A percentile compares a stretch with the other conserved stretches of the same genome.
phyloP scores from a whole-genome alignment of 768 basidiomycete genomes.

The Termitomyces eurrhizus region DNA sequence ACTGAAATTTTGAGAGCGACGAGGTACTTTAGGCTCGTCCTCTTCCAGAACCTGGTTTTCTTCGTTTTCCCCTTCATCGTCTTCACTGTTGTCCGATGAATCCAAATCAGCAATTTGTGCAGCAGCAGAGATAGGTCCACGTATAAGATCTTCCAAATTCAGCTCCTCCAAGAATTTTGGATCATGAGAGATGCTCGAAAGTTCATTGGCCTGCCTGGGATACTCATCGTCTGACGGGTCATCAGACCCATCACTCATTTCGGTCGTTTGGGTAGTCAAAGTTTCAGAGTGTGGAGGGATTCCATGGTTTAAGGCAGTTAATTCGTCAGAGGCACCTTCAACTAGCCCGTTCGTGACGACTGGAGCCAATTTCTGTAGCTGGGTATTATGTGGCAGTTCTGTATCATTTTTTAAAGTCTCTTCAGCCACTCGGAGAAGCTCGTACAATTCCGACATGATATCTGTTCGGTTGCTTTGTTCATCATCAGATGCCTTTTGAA shows the following conservation, averaged over 20 bases:
- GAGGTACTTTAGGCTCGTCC: slow-evolving; percentile 23
- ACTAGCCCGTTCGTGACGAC: not conserved
- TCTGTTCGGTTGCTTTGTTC: slow-evolving; percentile 20
- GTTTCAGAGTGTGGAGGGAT: not conserved
- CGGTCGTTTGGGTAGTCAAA: not conserved
- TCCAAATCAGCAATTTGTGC: slow-evolving; percentile 30
- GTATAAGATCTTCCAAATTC: slow-evolving; percentile 34
- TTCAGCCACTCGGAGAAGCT: slow-evolving; percentile 17
- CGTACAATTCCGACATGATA: slow-evolving; percentile 40
- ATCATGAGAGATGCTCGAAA: slow-evolving; percentile 22
- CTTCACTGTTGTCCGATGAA: slow-evolving; percentile 36
- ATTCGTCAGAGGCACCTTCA: not conserved
- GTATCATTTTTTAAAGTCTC: not conserved
- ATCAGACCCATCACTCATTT: slow-evolving; percentile 1
- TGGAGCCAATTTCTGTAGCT: not conserved
- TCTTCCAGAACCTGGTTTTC: slow-evolving; percentile 34
- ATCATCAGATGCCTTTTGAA: slow-evolving; percentile 26
- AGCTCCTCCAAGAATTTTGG: slow-evolving; percentile 25
- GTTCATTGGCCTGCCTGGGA: not conserved
- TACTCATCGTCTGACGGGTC: slow-evolving; percentile 8
- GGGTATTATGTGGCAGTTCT: not conserved
- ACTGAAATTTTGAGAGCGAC: slow-evolving; percentile 25
- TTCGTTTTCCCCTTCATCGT: slow-evolving; percentile 35
- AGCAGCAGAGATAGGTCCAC: slow-evolving; percentile 29
- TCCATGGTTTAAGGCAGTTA: not conserved